Conservation (phyloP, 306 rosid genomes). For the Delonix regia region DNA sequence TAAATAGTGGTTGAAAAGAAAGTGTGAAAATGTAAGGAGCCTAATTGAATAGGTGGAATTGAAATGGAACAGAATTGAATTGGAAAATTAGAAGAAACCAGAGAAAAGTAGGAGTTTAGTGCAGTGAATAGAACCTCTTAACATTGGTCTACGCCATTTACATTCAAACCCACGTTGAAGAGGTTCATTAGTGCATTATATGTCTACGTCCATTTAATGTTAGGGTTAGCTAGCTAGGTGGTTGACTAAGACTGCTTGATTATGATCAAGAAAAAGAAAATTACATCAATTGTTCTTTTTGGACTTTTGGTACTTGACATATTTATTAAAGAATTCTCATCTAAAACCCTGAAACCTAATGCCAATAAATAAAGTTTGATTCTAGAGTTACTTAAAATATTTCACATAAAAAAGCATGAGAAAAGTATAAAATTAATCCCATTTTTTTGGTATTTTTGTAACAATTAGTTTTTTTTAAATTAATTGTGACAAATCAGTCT, state of each 20-base stretch:
- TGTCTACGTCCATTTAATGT: neutral
- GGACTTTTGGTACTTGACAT: too few species aligned
- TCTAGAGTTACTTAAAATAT: too few species aligned
- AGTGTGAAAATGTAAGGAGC: too few species aligned
- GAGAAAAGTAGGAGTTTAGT: neutral
- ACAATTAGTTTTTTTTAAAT: too few species aligned
- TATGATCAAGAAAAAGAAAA: neutral
- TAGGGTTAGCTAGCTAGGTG: neutral
- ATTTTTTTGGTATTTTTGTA: too few species aligned
- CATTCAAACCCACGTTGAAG: neutral
- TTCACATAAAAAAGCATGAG: too few species aligned
- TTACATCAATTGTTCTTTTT: neutral
- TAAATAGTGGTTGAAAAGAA: neutral
- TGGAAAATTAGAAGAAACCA: neutral
- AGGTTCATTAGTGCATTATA: neutral
- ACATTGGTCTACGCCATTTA: slow-evolving; percentile 26
- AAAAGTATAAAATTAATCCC: too few species aligned
- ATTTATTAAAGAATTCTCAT: too few species aligned
- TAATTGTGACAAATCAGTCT: too few species aligned
- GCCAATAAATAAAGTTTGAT: too few species aligned
- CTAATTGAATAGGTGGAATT: neutral
- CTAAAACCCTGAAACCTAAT: too few species aligned
- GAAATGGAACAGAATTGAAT: neutral
- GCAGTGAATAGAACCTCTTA: neutral
- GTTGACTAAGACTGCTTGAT: neutral